These are phyloP conservation scores for Verticillium zaregamsianum DNA, from an alignment of 2,329 filamentous ascomycete species.

Conservation along the genomic window DNA sequence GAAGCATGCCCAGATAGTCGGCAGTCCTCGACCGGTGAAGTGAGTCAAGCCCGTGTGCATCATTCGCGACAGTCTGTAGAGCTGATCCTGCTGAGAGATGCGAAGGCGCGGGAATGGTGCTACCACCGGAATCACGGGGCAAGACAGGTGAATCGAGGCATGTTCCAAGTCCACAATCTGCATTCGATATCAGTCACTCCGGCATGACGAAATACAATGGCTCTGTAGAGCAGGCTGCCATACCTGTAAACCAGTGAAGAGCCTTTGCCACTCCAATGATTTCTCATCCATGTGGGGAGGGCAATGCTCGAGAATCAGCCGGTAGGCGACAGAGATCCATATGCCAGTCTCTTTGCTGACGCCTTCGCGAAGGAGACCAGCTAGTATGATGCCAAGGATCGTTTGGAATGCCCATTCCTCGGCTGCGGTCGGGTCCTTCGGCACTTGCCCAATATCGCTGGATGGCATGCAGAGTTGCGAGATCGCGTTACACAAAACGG, in stretches of 20 bases:
- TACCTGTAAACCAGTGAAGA: slow-evolving; percentile 27
- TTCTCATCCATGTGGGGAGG: slow-evolving; percentile 31
- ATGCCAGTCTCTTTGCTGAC: slow-evolving; percentile 35
- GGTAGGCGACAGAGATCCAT: slow-evolving; percentile 38
- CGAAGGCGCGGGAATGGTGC: slow-evolving; percentile 31
- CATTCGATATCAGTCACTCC: slow-evolving; percentile 11
- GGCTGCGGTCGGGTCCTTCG: slow-evolving; percentile 15
- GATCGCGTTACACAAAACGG: slow-evolving; percentile 32
- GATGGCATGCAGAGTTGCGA: slow-evolving; percentile 33
- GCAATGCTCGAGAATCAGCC: slow-evolving; percentile 35
- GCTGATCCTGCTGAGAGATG: slow-evolving; percentile 31
- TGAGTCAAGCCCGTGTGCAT: slow-evolving; percentile 38
- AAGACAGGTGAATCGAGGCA: slow-evolving; percentile 35
- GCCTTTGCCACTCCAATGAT: slow-evolving; percentile 33
- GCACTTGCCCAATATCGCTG: slow-evolving; percentile 19
- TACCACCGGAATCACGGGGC: slow-evolving; percentile 34
- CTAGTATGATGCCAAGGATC: slow-evolving; percentile 35
- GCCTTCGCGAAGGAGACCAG: slow-evolving; percentile 35
- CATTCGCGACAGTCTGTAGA: slow-evolving; percentile 37
- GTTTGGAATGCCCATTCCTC: slow-evolving; percentile 38
- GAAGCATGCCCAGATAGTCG: slow-evolving; percentile 39
- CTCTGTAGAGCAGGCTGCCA: not conserved
- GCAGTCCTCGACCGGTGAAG: slow-evolving; percentile 35
- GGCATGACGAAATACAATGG: not conserved
- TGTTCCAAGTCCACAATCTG: slow-evolving; percentile 41